Conservation (phyloP, 192 early-diverging fungal genomes). For the Geranomyces variabilis region DNA sequence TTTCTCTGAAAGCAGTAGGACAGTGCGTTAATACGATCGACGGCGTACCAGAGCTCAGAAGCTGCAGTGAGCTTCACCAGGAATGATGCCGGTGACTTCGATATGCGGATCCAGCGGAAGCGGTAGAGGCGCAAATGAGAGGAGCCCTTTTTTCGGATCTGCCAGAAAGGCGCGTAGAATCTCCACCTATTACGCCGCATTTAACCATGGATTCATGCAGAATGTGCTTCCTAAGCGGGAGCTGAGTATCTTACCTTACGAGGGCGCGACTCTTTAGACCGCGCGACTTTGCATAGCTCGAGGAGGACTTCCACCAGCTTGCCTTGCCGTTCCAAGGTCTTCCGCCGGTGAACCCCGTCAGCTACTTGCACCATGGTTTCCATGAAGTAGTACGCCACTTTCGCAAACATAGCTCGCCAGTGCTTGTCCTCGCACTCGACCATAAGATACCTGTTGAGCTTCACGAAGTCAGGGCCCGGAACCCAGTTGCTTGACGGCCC, state of each 20-base stretch:
- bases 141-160: conserved; percentile 83
- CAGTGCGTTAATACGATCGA: neutral
- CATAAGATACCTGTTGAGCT: conserved; percentile 79
- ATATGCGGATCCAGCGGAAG: conserved; percentile 91
- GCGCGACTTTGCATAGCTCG: conserved; percentile 73
- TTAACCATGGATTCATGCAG: neutral
- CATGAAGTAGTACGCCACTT: conserved; percentile 84
- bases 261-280: conserved; percentile 81
- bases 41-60: no score
- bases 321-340: conserved; percentile 79
- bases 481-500: no score
- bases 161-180: conserved; percentile 72
- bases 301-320: conserved; percentile 80
- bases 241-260: conserved; percentile 68
- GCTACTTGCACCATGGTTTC: conserved; percentile 65
- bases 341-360: conserved; percentile 66
- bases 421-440: conserved; percentile 90
- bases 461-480: no score
- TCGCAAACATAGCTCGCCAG: conserved; percentile 83
- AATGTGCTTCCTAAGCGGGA: neutral
- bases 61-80: no score
- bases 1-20: conserved; percentile 58
- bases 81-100: conserved; percentile 83
- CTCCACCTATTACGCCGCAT: conserved; percentile 64
- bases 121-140: conserved; percentile 79